Base-by-base conservation (phyloP, 495 filamentous ascomycete species). In the Aspergillus heteromorphus region DNA sequence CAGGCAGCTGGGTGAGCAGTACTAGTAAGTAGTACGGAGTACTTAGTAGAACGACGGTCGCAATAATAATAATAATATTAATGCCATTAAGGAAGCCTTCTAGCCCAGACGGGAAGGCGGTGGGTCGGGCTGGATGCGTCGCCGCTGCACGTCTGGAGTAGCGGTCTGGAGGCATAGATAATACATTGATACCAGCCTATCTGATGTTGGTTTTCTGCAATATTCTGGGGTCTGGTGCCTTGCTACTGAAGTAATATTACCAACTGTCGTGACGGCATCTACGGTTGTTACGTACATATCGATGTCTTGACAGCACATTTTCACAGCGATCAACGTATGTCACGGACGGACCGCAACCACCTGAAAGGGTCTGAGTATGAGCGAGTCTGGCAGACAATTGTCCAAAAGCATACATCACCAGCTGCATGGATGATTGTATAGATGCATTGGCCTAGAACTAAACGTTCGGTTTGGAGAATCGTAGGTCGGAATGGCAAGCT, bases 321-420 rank as follows among this genome's bases (percentile, higher is more conserved):
- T 38, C 59, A 57, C 68, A 68, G 13, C 49, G 54, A 38, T 66
- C 58, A 45, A 70, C 30, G 53, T 63, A 70, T 38, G 66, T 56
- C 25, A 68, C 57, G 1, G 57, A 60, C 25, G 48, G 49, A 13
- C 57, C 57, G 29, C 57, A 60, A 6, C 21, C 11, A 20, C 56
- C 53, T 21, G 53, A 52, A 19, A 60, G 43, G 11, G 57, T 52
- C 4, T 21, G 5, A n/a, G 48, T 55, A n/a, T 17, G 40, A 27
- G 47, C 30, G 20, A 45, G 5, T n/a, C 47, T 45, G 13, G 23
- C 6, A 17, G 53, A 8, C 16, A 55, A 36, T 2, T 41, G 25
- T 19, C 20, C 13, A n/a, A 41, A 40, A 16, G n/a, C 8, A 6
- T 21, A 19, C 11, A 45, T 6, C 5, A 45, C 7, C 11, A 19